phyloP scores from a whole-genome alignment of 2,329 filamentous ascomycete species.

The Cadophora malorum region DNA sequence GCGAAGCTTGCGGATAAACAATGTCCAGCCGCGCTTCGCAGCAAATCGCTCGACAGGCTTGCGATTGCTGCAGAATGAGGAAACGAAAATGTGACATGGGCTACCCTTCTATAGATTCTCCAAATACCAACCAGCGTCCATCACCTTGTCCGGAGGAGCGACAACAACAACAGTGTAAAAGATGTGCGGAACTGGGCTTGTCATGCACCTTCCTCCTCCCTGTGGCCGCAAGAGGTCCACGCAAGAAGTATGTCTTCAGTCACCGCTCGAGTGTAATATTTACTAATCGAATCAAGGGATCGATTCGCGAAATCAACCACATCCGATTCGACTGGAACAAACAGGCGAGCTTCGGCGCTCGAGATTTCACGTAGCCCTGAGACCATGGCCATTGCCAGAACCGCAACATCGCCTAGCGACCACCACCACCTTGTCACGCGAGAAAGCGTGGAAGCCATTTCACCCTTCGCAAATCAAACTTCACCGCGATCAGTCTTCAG shows the following conservation, averaged over 20 bases:
- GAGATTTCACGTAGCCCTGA: not conserved
- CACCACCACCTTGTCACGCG: not conserved
- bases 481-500: slow-evolving; percentile 3
- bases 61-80: slow-evolving; percentile 8
- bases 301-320: not conserved
- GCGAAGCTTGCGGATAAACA: not conserved
- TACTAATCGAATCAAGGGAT: not conserved
- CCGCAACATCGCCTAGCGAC: not conserved
- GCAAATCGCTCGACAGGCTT: slow-evolving; percentile 14
- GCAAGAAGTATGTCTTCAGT: not conserved
- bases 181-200: slow-evolving; percentile 10
- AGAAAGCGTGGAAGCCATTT: not conserved
- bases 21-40: slow-evolving; percentile 1
- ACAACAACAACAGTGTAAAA: slow-evolving; percentile 12
- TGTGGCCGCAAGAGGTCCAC: slow-evolving; percentile 7
- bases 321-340: not conserved
- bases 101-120: not conserved
- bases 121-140: not conserved
- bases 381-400: not conserved
- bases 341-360: not conserved
- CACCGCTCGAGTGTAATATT: not conserved
- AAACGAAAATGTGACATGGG: slow-evolving; percentile 11
- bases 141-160: not conserved
- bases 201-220: slow-evolving; percentile 17
- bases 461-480: not conserved